These are phyloP conservation scores for Colletotrichum sp. DNA, from an alignment of 2,329 filamentous ascomycete genomes.

Conservation along the genomic window DNA sequence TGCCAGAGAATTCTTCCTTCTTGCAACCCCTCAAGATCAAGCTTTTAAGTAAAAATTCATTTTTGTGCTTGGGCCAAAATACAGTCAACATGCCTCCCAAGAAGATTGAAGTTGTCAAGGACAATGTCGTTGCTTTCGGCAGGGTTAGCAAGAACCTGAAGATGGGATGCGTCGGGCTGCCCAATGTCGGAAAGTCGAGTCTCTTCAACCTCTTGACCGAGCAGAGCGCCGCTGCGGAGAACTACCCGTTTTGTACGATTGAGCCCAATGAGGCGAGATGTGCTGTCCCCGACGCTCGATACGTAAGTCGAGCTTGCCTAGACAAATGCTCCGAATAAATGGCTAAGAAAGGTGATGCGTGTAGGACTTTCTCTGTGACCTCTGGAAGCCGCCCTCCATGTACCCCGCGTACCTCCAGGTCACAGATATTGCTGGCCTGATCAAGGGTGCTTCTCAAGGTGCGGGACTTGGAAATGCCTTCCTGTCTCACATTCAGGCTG, in stretches of 20 bases:
- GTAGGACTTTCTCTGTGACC: constrained; percentile 48
- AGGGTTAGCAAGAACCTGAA: constrained; percentile 49
- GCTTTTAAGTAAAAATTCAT: not conserved
- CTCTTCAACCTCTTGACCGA: constrained; percentile 51
- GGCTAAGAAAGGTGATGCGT: constrained; percentile 1
- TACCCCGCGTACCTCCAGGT: constrained; percentile 50
- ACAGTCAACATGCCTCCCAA: constrained; percentile 42
- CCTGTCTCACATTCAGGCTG: constrained; percentile 49
- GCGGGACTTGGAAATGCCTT: constrained; percentile 50
- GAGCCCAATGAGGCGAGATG: constrained; percentile 52
- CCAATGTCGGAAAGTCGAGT: constrained; percentile 50
- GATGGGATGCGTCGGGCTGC: constrained; percentile 51
- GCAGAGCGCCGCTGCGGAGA: constrained; percentile 48
- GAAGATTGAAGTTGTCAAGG: constrained; percentile 40
- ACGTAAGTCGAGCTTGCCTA: constrained; percentile 34
- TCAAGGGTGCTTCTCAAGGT: constrained; percentile 48
- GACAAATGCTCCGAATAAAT: not conserved
- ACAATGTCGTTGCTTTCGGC: constrained; percentile 51
- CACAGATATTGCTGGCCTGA: constrained; percentile 50
- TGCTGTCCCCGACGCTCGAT: constrained; percentile 47
- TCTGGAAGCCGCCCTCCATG: constrained; percentile 51
- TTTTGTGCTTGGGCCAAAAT: not conserved
- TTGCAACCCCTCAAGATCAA: not conserved
- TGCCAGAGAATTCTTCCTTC: not conserved
- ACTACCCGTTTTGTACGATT: constrained; percentile 52